These are phyloP conservation scores for Sphagnurus paluster DNA, from an alignment of 1,284 basidiomycete species.

Conservation along the genomic window DNA sequence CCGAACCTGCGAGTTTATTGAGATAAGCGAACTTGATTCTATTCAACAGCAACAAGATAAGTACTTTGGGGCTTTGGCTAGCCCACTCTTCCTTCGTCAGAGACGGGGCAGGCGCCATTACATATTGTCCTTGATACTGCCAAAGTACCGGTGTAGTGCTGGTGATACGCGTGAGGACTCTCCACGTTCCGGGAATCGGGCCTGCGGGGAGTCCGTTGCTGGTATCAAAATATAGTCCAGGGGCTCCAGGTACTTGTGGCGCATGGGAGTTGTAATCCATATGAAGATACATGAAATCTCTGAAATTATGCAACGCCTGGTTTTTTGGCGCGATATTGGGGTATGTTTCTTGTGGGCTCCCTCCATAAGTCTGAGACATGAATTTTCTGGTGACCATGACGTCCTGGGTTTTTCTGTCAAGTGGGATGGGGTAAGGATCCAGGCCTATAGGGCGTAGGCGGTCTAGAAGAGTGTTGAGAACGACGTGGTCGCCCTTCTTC, in stretches of 20 bases:
- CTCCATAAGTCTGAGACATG: constrained; percentile 7
- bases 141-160: constrained; percentile 20
- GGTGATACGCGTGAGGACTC: constrained; percentile 19
- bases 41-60: neutral
- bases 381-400: constrained; percentile 19
- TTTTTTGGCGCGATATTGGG: neutral
- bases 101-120: constrained; percentile 18
- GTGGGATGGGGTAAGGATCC: constrained; percentile 9
- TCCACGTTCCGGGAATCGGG: constrained; percentile 1
- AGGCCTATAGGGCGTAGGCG: constrained; percentile 7
- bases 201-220: neutral
- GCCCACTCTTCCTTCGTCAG: constrained; percentile 33
- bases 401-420: constrained; percentile 13
- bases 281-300: constrained; percentile 25
- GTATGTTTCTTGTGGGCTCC: neutral
- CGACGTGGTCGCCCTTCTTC: constrained; percentile 8
- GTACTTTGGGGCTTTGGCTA: neutral
- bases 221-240: constrained; percentile 24
- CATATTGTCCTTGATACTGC: constrained; percentile 36
- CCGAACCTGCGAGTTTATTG: constrained; percentile 17
- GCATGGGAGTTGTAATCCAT: constrained; percentile 24
- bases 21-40: too few relatives aligned
- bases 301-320: neutral
- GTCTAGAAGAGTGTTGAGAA: constrained; percentile 11
- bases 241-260: constrained; percentile 29